phyloP scores from a whole-genome alignment of 371 early-diverging fungal species.

The Apophysomyces ossiformis region DNA sequence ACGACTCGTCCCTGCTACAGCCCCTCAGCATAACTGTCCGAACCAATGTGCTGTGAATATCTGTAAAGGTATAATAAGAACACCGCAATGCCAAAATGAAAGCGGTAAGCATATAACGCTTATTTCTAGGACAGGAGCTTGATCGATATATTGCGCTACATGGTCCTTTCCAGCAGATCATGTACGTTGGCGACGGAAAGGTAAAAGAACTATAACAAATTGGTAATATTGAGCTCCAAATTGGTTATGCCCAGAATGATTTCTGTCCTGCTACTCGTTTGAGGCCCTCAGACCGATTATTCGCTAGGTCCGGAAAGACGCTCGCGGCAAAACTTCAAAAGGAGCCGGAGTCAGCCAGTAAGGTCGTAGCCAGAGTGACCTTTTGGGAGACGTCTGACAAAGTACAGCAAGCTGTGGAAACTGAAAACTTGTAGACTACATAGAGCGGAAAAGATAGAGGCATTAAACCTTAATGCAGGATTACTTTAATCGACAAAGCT shows the following conservation, averaged over 20 bases:
- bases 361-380: conserved; percentile 22
- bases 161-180: conserved; percentile 39
- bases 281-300: conserved; percentile 28
- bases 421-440: conserved; percentile 11
- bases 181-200: conserved; percentile 53
- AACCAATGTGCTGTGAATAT: conserved; percentile 73
- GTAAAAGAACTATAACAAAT: conserved; percentile 15
- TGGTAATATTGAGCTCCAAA: neutral
- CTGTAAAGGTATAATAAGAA: conserved; percentile 66
- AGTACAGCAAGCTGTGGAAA: conserved; percentile 13
- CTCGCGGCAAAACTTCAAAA: conserved; percentile 18
- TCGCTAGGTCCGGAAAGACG: conserved; percentile 25
- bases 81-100: neutral
- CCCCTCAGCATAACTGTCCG: conserved; percentile 63
- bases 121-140: conserved; percentile 41
- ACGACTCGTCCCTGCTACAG: conserved; percentile 50
- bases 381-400: conserved; percentile 25
- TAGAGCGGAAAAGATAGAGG: neutral
- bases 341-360: conserved; percentile 15
- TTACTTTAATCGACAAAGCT: conserved; percentile 49
- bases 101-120: neutral
- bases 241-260: conserved; percentile 32
- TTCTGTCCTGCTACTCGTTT: conserved; percentile 48
- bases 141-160: conserved; percentile 31
- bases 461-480: neutral